phyloP scores from a whole-genome alignment of 129 eudicot genomes.

The sunflower (Helianthus annuus) region HanXRQr2.0-SUNRISE NC_035442.2:173322909-173323408 shows the following conservation, averaged over 20 bases:
- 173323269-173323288: too few relatives aligned
- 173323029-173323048: constrained; percentile 78
- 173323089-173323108: constrained; percentile 94
- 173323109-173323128: constrained; percentile 95
- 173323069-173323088: constrained; percentile 98
- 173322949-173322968: constrained; percentile 97
- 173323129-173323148: constrained; percentile 58
- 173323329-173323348: too few relatives aligned
- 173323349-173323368: too few relatives aligned
- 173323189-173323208: constrained; percentile 78
- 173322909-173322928: constrained; percentile 76
- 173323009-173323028: constrained; percentile 97
- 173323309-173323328: too few relatives aligned
- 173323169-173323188: not conserved
- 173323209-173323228: constrained; percentile 99
- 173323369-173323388: too few relatives aligned
- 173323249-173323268: constrained; percentile 98
- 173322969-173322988: constrained; percentile 81
- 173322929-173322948: constrained; percentile 90
- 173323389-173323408: too few relatives aligned
- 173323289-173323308: too few relatives aligned
- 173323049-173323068: constrained; percentile 87
- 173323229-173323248: constrained; percentile 97
- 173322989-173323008: constrained; percentile 93
- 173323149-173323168: not conserved